Evolutionary conservation across 495 filamentous ascomycete species (phyloP).

Genomic region (Haplographium delicatum): DNA sequence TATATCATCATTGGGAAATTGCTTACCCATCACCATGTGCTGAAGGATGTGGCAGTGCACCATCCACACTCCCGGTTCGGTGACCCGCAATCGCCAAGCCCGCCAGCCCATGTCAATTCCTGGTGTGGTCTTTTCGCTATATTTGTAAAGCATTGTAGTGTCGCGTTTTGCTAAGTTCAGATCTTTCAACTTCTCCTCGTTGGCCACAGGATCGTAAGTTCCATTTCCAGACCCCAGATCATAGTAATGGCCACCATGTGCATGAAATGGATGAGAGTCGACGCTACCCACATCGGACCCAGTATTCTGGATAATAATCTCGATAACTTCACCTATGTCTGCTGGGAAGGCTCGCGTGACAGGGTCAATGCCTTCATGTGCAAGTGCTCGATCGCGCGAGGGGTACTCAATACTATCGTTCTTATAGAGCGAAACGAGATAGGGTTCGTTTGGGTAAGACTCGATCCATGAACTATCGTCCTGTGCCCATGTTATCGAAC

Average conservation of each 20-base stretch:
- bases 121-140: conserved; percentile 30
- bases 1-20: neutral
- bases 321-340: conserved; percentile 52
- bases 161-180: neutral
- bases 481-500: conserved; percentile 31
- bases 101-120: conserved; percentile 46
- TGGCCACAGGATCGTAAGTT: conserved; percentile 44
- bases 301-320: conserved; percentile 51
- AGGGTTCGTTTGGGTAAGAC: conserved; percentile 33
- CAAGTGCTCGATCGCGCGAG: conserved; percentile 36
- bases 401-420: conserved; percentile 35
- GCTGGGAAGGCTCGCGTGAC: conserved; percentile 43
- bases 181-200: conserved; percentile 29
- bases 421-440: conserved; percentile 50
- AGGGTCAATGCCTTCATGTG: conserved; percentile 48
- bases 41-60: conserved; percentile 55
- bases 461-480: conserved; percentile 50
- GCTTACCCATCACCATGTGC: conserved; percentile 47
- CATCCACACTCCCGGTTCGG: conserved; percentile 53
- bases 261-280: conserved; percentile 55
- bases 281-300: conserved; percentile 36
- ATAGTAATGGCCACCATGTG: conserved; percentile 51
- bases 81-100: conserved; percentile 50
- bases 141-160: conserved; percentile 49
- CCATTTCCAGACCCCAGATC: conserved; percentile 54